Evolutionary conservation across 257 asterid species (phyloP).

Genomic region (Nicotiana benthamiana): DNA sequence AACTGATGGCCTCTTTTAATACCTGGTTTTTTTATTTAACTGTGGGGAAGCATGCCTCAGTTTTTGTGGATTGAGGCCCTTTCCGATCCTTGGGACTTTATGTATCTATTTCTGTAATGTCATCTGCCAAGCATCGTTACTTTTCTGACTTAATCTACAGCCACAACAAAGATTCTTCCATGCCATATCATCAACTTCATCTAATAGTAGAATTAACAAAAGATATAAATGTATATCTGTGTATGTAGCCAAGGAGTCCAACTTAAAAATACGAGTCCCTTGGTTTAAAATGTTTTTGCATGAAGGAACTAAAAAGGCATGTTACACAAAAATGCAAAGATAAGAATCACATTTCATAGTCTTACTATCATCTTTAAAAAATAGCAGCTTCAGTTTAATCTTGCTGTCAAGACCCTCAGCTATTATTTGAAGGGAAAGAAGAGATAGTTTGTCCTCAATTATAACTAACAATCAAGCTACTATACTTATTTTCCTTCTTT

Average conservation of each 20-base stretch:
- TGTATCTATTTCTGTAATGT: constrained; percentile 7
- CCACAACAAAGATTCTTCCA: background rate
- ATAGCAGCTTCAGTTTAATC: background rate
- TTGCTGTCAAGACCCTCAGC: background rate
- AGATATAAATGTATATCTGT: background rate
- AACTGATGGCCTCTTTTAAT: background rate
- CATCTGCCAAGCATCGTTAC: constrained; percentile 1
- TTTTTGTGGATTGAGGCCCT: background rate
- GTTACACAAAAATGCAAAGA: background rate
- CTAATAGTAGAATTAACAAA: background rate
- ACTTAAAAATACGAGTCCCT: background rate
- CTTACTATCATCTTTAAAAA: background rate
- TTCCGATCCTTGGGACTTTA: background rate
- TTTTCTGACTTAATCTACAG: background rate
- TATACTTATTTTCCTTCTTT: no score
- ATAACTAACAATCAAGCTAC: background rate
- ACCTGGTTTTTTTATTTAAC: background rate
- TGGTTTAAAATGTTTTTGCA: background rate
- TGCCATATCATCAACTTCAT: background rate
- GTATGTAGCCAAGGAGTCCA: background rate
- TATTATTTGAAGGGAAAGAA: background rate
- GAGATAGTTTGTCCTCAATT: background rate
- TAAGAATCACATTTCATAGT: background rate
- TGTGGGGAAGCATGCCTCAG: background rate
- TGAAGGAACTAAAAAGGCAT: background rate